Evolutionary conservation across 2,329 filamentous ascomycete genomes (phyloP).

Genomic region (Alternaria sp.): DNA sequence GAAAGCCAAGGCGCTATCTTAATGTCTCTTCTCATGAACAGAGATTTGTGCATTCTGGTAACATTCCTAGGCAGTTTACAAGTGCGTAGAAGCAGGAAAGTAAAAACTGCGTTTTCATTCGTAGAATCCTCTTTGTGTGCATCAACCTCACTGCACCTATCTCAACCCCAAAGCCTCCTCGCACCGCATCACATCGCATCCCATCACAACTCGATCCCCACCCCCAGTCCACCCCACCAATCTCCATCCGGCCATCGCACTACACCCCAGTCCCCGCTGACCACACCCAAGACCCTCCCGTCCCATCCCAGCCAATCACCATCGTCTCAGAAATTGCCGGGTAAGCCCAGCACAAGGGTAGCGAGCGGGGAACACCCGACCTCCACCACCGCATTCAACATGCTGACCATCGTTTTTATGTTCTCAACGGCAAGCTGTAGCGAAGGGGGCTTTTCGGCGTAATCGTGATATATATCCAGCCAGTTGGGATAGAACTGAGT

Average conservation of each 20-base stretch:
- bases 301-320: constrained; percentile 1
- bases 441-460: not conserved
- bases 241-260: not conserved
- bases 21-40: too few species aligned
- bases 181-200: too few species aligned
- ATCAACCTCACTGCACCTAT: too few species aligned
- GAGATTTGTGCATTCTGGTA: too few species aligned
- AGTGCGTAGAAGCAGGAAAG: too few species aligned
- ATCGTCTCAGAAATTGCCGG: not conserved
- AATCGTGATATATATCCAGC: not conserved
- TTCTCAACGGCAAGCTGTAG: not conserved
- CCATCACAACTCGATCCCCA: not conserved
- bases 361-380: constrained; percentile 1
- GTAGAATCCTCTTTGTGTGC: too few species aligned
- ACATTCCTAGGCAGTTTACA: too few species aligned
- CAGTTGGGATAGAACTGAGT: not conserved
- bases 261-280: not conserved
- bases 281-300: not conserved
- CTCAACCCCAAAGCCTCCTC: too few species aligned
- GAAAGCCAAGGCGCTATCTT: too few species aligned
- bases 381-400: not conserved
- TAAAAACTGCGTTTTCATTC: too few species aligned
- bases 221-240: not conserved
- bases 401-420: not conserved
- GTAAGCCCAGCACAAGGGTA: not conserved